Conservation (phyloP, 768 basidiomycete species). For the Pulveroboletus sp. region DNA sequence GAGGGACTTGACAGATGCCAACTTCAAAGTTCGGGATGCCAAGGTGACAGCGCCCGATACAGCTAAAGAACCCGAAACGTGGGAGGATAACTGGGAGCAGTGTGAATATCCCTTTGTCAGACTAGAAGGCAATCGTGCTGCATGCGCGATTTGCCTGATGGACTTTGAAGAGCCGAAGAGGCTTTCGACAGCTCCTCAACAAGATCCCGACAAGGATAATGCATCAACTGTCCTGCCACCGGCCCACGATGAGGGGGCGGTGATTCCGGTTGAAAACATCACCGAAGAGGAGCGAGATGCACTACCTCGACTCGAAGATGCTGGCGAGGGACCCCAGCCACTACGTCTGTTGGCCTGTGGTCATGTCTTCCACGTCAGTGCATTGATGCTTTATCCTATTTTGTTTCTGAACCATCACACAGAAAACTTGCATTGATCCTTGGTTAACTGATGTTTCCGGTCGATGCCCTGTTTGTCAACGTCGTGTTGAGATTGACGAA, state of each 20-base stretch:
- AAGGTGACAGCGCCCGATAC: conserved; percentile 11
- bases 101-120: conserved; percentile 77
- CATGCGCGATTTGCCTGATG: conserved; percentile 79
- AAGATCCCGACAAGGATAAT: conserved; percentile 28
- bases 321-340: conserved; percentile 72
- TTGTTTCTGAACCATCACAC: conserved; percentile 4
- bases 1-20: conserved; percentile 20
- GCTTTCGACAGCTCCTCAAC: conserved; percentile 19
- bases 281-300: conserved; percentile 39
- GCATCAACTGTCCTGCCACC: conserved; percentile 5
- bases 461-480: conserved; percentile 83
- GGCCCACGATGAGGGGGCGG: conserved; percentile 19
- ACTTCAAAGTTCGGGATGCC: conserved; percentile 14
- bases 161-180: conserved; percentile 74
- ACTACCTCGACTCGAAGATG: conserved; percentile 56
- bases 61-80: conserved; percentile 40
- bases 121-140: conserved; percentile 76
- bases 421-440: conserved; percentile 88
- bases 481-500: conserved; percentile 53
- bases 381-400: neutral
- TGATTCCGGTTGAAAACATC: conserved; percentile 33
- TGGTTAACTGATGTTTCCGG: conserved; percentile 85
- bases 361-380: conserved; percentile 85
- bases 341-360: conserved; percentile 72
- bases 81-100: conserved; percentile 78